Evolutionary conservation across 352 stramenopile genomes (phyloP).

Genomic region (Phytophthora aleatoria): DNA sequence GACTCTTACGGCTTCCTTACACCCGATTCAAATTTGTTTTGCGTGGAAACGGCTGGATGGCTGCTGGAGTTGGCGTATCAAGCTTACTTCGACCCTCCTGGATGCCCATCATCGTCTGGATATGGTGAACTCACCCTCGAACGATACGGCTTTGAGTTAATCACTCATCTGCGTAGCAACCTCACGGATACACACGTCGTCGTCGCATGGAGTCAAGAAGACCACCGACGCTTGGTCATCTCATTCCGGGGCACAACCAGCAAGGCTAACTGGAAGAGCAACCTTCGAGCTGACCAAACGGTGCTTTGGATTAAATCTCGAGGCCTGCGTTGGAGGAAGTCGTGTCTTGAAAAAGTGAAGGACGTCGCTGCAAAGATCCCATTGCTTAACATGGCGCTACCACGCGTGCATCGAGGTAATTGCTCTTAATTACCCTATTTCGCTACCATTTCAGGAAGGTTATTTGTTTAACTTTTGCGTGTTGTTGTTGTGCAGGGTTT

Average conservation of each 20-base stretch:
- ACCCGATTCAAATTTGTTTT: slow-evolving; percentile 82
- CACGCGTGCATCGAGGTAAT: slow-evolving; percentile 81
- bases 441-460: background rate
- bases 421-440: background rate
- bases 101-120: slow-evolving; percentile 73
- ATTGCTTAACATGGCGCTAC: slow-evolving; percentile 84
- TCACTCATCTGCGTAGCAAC: slow-evolving; percentile 78
- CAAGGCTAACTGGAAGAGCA: slow-evolving; percentile 90
- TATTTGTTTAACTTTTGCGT: slow-evolving; percentile 11
- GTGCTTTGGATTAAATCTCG: slow-evolving; percentile 82
- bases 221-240: slow-evolving; percentile 78
- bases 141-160: slow-evolving; percentile 79
- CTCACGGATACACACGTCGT: slow-evolving; percentile 81
- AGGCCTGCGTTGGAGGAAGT: slow-evolving; percentile 52
- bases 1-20: slow-evolving; percentile 70
- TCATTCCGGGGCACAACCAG: slow-evolving; percentile 88
- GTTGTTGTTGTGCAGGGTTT: slow-evolving; percentile 52
- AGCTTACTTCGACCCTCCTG: slow-evolving; percentile 86
- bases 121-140: slow-evolving; percentile 80
- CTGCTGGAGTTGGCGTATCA: slow-evolving; percentile 86
- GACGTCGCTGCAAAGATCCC: slow-evolving; percentile 77
- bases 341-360: slow-evolving; percentile 65
- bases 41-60: slow-evolving; percentile 84
- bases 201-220: slow-evolving; percentile 53
- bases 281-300: slow-evolving; percentile 81